phyloP scores from a whole-genome alignment of 2,329 filamentous ascomycete genomes.

The Fusarium nisikadoi region DNA sequence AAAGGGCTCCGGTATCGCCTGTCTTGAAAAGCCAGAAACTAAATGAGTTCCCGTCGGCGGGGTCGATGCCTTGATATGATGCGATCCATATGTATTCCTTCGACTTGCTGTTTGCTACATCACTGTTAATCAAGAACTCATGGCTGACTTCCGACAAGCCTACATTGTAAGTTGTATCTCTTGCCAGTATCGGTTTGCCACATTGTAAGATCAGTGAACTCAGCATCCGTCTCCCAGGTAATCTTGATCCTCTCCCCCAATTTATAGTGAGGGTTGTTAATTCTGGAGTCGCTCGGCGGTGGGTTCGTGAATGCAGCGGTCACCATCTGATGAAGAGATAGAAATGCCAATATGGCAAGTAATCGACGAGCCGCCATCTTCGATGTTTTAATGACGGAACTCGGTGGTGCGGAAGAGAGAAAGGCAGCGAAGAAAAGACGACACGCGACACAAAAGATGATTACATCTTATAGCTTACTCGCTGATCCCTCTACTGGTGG shows the following conservation, averaged over 20 bases:
- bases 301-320: not conserved
- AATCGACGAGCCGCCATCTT: not conserved
- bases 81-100: slow-evolving; percentile 6
- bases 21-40: slow-evolving; percentile 11
- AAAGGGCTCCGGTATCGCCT: not conserved
- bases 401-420: no score
- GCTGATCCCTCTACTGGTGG: not conserved
- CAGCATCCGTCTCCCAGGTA: not conserved
- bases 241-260: not conserved
- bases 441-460: not conserved
- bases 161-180: not conserved
- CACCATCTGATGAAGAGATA: not conserved
- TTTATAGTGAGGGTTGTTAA: not conserved
- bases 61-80: slow-evolving; percentile 7
- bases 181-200: not conserved
- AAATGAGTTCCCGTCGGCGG: not conserved
- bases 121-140: no score
- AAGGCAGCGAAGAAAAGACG: not conserved
- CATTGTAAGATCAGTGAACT: not conserved
- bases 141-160: no score
- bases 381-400: rapidly evolving
- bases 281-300: not conserved
- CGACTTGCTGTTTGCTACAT: slow-evolving; percentile 8
- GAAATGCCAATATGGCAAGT: not conserved
- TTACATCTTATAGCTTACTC: not conserved